Evolutionary conservation across 371 early-diverging fungal genomes (phyloP).

Genomic region (Sporodiniella umbellata): DNA sequence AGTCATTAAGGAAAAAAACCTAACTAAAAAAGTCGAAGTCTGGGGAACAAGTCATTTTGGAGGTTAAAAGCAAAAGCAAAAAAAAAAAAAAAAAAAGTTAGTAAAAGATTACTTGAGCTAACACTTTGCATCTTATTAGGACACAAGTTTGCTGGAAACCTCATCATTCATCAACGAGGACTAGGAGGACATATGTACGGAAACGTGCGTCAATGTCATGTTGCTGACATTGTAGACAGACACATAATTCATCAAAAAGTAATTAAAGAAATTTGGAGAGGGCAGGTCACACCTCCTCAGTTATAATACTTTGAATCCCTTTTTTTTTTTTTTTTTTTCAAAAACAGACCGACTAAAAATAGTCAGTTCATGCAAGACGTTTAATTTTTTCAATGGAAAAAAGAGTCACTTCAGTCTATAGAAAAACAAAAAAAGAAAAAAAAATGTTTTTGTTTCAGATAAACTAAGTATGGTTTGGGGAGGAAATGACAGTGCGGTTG

Average conservation of each 20-base stretch:
- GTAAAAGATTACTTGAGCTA: too few relatives aligned
- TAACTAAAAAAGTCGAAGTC: slow-evolving; percentile 31
- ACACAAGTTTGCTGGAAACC: slow-evolving; percentile 50
- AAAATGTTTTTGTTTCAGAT: not conserved
- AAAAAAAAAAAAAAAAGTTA: too few relatives aligned
- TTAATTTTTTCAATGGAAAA: not conserved
- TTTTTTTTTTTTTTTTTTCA: not conserved
- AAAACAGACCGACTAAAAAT: too few relatives aligned
- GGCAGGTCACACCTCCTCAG: slow-evolving; percentile 32
- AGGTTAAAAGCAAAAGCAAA: slow-evolving; percentile 20
- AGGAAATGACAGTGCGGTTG: slow-evolving; percentile 52
- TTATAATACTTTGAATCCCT: not conserved
- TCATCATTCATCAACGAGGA: slow-evolving; percentile 44
- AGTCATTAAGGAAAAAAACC: slow-evolving; percentile 19
- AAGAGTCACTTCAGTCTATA: not conserved
- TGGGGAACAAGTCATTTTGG: slow-evolving; percentile 51
- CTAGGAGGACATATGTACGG: slow-evolving; percentile 50
- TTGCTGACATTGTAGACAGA: slow-evolving; percentile 38
- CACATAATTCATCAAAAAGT: slow-evolving; percentile 42
- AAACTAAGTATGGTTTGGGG: slow-evolving; percentile 58
- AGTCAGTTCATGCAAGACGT: not conserved
- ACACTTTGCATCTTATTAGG: slow-evolving; percentile 19
- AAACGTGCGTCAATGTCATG: slow-evolving; percentile 48
- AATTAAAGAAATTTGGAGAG: slow-evolving; percentile 44
- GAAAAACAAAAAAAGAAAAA: not conserved